phyloP scores from a whole-genome alignment of 2,329 filamentous ascomycete species.

The Pseudogymnoascus sp. region DNA sequence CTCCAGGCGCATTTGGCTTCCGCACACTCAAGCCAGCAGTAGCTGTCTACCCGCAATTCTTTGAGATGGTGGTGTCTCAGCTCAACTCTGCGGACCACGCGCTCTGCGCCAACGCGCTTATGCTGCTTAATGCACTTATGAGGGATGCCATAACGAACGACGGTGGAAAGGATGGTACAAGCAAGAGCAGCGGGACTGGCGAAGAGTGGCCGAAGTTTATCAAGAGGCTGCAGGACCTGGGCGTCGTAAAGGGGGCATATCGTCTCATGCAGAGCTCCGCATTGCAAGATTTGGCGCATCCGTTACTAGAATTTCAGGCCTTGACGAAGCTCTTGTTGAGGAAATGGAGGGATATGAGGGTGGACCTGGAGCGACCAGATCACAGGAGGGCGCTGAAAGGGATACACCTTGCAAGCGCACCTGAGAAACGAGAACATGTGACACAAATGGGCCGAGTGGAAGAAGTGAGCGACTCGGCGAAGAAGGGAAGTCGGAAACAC shows the following conservation, averaged over 20 bases:
- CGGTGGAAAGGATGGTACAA: constrained; percentile 25
- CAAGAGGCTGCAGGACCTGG: constrained; percentile 84
- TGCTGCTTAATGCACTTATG: constrained; percentile 91
- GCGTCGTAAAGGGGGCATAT: constrained; percentile 86
- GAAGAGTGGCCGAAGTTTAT: constrained; percentile 95
- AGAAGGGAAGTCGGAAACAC: constrained; percentile 60
- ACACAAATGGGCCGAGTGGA: constrained; percentile 24
- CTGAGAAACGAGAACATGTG: constrained; percentile 40
- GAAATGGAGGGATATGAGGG: constrained; percentile 77
- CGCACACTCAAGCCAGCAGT: constrained; percentile 86
- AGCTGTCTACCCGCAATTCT: constrained; percentile 83
- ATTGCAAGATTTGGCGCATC: constrained; percentile 81
- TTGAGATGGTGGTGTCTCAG: constrained; percentile 86
- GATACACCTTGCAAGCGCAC: constrained; percentile 72
- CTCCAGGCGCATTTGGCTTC: constrained; percentile 68
- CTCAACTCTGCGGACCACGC: constrained; percentile 91
- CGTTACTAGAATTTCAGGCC: constrained; percentile 85
- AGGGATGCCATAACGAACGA: constrained; percentile 76
- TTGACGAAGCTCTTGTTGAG: constrained; percentile 79
- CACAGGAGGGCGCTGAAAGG: constrained; percentile 71
- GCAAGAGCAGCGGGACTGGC: constrained; percentile 30
- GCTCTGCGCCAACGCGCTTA: constrained; percentile 87
- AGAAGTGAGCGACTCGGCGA: constrained; percentile 33
- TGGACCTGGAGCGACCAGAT: constrained; percentile 80
- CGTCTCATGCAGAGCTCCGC: constrained; percentile 90